phyloP scores from a whole-genome alignment of 257 asterid species.

The Nicotiana knightiana region DNA sequence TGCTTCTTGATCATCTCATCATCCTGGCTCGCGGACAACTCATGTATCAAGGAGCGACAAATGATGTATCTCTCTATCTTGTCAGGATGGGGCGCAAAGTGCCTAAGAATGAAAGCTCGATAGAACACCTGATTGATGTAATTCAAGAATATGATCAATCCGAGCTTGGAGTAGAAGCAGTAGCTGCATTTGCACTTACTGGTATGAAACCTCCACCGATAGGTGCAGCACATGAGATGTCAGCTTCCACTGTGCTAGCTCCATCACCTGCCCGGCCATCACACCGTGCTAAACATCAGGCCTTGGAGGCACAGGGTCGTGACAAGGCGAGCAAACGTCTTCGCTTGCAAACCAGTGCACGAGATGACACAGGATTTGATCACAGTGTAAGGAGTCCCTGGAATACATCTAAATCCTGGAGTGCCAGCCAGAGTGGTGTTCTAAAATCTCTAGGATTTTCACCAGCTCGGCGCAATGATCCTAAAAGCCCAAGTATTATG shows the following conservation, averaged over 20 bases:
- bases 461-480: constrained; percentile 47
- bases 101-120: constrained; percentile 65
- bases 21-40: constrained; percentile 83
- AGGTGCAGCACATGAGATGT: constrained; percentile 21
- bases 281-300: constrained; percentile 7
- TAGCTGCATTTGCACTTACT: constrained; percentile 65
- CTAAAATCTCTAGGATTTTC: constrained; percentile 36
- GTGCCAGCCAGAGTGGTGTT: constrained; percentile 32
- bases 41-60: constrained; percentile 81
- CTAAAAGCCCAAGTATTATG: constrained; percentile 23
- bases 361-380: constrained; percentile 38
- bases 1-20: constrained; percentile 67
- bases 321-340: constrained; percentile 27
- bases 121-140: constrained; percentile 67
- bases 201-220: constrained; percentile 66
- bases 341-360: constrained; percentile 21
- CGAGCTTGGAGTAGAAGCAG: constrained; percentile 53
- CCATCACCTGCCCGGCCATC: constrained; percentile 23
- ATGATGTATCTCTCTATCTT: constrained; percentile 57
- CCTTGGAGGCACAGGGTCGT: constrained; percentile 4
- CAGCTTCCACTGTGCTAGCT: constrained; percentile 19
- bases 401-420: constrained; percentile 67
- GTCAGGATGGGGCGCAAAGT: constrained; percentile 49
- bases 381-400: constrained; percentile 61
- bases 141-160: constrained; percentile 81